Percentiles rank a stretch among this genome's conserved stretches.
phyloP scores from a whole-genome alignment of 2,329 filamentous ascomycete species.

The Cercospora berteroae region DNA sequence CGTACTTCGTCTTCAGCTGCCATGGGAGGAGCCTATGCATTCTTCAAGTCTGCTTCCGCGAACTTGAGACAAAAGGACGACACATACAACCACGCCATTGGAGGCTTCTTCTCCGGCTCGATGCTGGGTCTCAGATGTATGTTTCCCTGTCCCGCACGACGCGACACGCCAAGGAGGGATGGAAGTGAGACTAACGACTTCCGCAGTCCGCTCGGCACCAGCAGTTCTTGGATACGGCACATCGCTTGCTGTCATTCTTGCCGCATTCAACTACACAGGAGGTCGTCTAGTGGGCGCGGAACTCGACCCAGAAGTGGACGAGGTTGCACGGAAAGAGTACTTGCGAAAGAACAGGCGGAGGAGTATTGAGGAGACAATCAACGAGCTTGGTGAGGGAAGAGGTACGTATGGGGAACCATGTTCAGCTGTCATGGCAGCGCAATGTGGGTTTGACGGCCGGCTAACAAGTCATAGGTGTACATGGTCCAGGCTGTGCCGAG shows the following conservation, averaged over 20 bases:
- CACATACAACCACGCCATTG: slow-evolving; percentile 68
- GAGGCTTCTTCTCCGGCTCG: slow-evolving; percentile 72
- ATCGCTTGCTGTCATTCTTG: slow-evolving; percentile 57
- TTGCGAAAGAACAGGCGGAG: slow-evolving; percentile 71
- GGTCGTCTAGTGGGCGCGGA: slow-evolving; percentile 57
- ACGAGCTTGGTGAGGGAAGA: slow-evolving; percentile 80
- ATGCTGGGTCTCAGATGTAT: slow-evolving; percentile 71
- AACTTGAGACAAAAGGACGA: slow-evolving; percentile 87
- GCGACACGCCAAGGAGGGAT: not conserved
- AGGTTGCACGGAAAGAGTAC: slow-evolving; percentile 73
- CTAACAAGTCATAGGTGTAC: slow-evolving; percentile 60
- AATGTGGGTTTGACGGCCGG: slow-evolving; percentile 11
- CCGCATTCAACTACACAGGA: slow-evolving; percentile 67
- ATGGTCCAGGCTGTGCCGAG: slow-evolving; percentile 79
- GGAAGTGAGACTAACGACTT: slow-evolving; percentile 18
- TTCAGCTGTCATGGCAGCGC: not conserved
- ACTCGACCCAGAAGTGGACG: slow-evolving; percentile 59
- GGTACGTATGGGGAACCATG: slow-evolving; percentile 52
- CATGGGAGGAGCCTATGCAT: slow-evolving; percentile 73
- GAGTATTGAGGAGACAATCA: slow-evolving; percentile 75
- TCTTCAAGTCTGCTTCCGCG: slow-evolving; percentile 71
- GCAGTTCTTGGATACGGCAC: slow-evolving; percentile 67
- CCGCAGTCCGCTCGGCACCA: slow-evolving; percentile 59
- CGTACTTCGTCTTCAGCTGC: slow-evolving; percentile 53
- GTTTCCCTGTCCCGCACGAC: slow-evolving; percentile 29